Conservation (phyloP, 164 flowering plant genomes). For the Tinospora cordifolia region DNA sequence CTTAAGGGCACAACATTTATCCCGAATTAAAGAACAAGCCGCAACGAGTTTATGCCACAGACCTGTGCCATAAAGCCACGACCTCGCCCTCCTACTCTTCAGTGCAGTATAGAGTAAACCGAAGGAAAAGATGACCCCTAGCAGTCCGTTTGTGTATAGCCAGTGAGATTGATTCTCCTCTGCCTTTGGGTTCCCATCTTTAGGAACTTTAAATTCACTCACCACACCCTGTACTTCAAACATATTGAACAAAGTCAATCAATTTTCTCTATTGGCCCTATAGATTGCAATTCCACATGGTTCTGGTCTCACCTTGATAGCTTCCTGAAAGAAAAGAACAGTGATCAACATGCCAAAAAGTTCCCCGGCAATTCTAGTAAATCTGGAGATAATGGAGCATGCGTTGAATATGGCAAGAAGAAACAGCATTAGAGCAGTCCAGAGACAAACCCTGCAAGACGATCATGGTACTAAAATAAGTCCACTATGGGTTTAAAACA, state of each 20-base stretch:
- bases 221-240: constrained; percentile 36
- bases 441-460: constrained; percentile 44
- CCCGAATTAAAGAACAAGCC: background rate
- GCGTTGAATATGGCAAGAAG: constrained; percentile 56
- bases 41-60: background rate
- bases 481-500: background rate
- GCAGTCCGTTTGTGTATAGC: constrained; percentile 46
- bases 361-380: constrained; percentile 59
- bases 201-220: constrained; percentile 33
- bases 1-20: background rate
- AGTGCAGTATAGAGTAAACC: constrained; percentile 48
- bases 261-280: background rate
- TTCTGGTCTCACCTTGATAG: constrained; percentile 33
- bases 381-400: constrained; percentile 35
- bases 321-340: constrained; percentile 48
- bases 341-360: constrained; percentile 55
- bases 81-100: constrained; percentile 52
- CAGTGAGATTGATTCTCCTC: constrained; percentile 34
- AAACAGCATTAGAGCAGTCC: constrained; percentile 48
- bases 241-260: background rate
- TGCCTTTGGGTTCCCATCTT: constrained; percentile 19
- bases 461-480: background rate
- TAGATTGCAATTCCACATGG: too few relatives aligned
- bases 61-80: constrained; percentile 62
- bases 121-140: constrained; percentile 39